These are phyloP conservation scores for Nadsonia starkeyi-henricii DNA, from an alignment of 1,139 yeast genomes.

Conservation along the genomic window DNA sequence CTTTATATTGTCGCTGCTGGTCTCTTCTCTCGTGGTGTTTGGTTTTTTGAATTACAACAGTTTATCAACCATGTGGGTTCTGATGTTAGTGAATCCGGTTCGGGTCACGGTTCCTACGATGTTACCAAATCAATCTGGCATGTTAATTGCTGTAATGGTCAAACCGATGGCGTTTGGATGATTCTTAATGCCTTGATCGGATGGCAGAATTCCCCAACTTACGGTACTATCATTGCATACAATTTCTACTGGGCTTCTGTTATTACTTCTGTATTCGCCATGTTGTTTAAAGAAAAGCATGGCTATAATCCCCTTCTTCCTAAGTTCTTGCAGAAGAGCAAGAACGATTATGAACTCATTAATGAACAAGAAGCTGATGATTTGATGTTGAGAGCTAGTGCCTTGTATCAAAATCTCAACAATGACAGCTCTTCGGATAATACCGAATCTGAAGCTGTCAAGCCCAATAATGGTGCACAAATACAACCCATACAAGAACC, in stretches of 20 bases:
- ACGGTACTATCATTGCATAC: constrained; percentile 74
- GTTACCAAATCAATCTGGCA: constrained; percentile 72
- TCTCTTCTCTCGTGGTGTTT: constrained; percentile 75
- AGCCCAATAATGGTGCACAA: background rate
- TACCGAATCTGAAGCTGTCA: background rate
- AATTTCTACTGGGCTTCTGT: constrained; percentile 68
- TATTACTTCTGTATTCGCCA: constrained; percentile 37
- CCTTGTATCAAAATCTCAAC: background rate
- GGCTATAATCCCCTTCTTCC: constrained; percentile 40
- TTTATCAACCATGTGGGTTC: constrained; percentile 61
- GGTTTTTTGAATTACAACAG: constrained; percentile 62
- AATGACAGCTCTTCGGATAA: background rate
- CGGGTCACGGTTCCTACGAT: constrained; percentile 87
- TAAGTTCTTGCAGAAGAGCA: background rate
- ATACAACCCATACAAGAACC: background rate
- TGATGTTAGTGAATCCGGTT: constrained; percentile 79
- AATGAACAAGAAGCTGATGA: background rate
- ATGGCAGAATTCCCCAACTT: constrained; percentile 87
- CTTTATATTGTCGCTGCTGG: constrained; percentile 81
- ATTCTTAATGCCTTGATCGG: constrained; percentile 76
- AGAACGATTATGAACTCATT: background rate
- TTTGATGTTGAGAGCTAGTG: background rate
- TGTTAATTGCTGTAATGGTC: constrained; percentile 88
- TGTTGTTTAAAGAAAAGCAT: constrained; percentile 59
- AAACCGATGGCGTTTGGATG: constrained; percentile 84